Percentiles rank a stretch among this genome's conserved stretches.
Conservation (phyloP, 192 early-diverging fungal species). For the Gamsiella multidivaricata region DNA sequence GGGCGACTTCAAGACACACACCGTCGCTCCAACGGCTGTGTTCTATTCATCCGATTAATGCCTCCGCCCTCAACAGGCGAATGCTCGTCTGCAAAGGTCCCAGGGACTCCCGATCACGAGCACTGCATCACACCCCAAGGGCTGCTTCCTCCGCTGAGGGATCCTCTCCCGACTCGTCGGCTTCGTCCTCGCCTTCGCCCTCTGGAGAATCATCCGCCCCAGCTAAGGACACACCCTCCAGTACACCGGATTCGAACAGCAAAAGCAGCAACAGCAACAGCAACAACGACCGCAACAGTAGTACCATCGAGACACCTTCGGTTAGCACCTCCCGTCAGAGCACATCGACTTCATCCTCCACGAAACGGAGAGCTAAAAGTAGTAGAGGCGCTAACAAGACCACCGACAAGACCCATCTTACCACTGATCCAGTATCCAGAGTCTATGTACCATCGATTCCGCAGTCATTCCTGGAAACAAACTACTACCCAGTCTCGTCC, state of each 20-base stretch:
- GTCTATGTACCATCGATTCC: constrained; percentile 45
- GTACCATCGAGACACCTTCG: neutral
- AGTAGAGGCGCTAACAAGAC: constrained; percentile 4
- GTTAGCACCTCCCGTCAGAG: neutral
- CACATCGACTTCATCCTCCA: neutral
- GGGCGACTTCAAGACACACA: constrained; percentile 4
- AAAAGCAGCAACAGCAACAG: constrained; percentile 1
- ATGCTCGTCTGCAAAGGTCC: neutral
- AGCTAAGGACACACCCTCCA: neutral
- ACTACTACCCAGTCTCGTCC: constrained; percentile 11
- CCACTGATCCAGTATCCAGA: constrained; percentile 3
- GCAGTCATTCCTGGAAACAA: constrained; percentile 6
- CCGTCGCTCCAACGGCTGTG: neutral
- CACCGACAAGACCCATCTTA: neutral
- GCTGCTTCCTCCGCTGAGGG: neutral
- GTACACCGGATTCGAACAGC: neutral
- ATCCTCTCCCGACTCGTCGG: neutral
- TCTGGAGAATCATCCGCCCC: neutral
- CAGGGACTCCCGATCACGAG: neutral
- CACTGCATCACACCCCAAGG: neutral
- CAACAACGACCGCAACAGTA: neutral
- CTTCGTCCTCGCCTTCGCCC: neutral
- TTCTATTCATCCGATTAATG: no score
- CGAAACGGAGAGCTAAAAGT: constrained; percentile 9
- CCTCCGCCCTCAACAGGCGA: neutral